Evolutionary conservation across 768 basidiomycete genomes (phyloP).

Genomic region (Kwoniella mangroviensis): DNA sequence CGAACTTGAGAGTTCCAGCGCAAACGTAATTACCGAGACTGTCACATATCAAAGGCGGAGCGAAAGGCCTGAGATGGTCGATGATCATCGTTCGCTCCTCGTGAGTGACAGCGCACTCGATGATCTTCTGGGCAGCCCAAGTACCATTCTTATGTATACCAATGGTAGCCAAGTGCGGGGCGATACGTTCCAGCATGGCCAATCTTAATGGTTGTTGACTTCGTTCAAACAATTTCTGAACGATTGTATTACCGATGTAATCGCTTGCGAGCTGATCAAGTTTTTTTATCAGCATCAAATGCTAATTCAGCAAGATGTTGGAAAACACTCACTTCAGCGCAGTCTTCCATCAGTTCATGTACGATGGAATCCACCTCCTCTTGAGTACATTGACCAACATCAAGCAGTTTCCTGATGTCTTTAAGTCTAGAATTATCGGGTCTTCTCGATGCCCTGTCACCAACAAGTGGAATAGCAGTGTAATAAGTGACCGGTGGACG

Average conservation of each 20-base stretch:
- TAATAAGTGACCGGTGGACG: slow-evolving; percentile 95
- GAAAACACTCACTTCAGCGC: slow-evolving; percentile 66
- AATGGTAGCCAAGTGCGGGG: slow-evolving; percentile 93
- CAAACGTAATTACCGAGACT: slow-evolving; percentile 62
- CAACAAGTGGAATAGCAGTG: slow-evolving; percentile 87
- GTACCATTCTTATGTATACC: slow-evolving; percentile 99
- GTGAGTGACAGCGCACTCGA: slow-evolving; percentile 85
- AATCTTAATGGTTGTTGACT: slow-evolving; percentile 77
- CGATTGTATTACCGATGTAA: slow-evolving; percentile 98
- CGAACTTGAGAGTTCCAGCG: slow-evolving; percentile 76
- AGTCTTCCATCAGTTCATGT: slow-evolving; percentile 88
- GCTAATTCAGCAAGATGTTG: background rate
- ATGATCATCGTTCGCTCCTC: slow-evolving; percentile 86
- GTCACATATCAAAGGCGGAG: slow-evolving; percentile 90
- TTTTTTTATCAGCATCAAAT: slow-evolving; percentile 3
- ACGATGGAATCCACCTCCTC: slow-evolving; percentile 91
- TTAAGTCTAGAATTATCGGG: slow-evolving; percentile 94
- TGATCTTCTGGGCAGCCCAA: slow-evolving; percentile 99
- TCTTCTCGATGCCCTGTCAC: slow-evolving; percentile 79
- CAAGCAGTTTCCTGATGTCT: slow-evolving; percentile 90
- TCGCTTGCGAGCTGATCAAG: slow-evolving; percentile 75
- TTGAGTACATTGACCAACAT: slow-evolving; percentile 79
- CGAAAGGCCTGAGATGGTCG: slow-evolving; percentile 84
- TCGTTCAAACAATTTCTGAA: slow-evolving; percentile 94
- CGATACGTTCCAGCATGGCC: slow-evolving; percentile 90